Evolutionary conservation across 208 protist genomes (phyloP), one percentile per base, ranked within the genome.

Genomic region (Herpetomonas tarakana): DNA sequence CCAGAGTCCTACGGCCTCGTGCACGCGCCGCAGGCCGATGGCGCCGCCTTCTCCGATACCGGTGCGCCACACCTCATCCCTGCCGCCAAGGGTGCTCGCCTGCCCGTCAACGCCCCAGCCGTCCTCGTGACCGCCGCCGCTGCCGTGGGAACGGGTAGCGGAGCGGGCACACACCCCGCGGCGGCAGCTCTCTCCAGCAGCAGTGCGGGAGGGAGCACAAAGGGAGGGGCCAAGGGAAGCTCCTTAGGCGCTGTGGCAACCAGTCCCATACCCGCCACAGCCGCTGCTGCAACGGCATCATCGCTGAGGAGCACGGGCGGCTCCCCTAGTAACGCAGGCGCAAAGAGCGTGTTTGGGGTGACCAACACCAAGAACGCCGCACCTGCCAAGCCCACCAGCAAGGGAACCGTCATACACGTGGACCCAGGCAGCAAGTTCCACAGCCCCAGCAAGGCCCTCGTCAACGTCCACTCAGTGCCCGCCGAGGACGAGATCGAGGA

Each of bases 1-100:
- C 69, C 69, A 3, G 66, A 65, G 52, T 70, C 69, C 12, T 75
- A 75, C 60, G 73, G 73, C 16, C 63, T 79, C 7, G 66, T 79
- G 21, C 73, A 69, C 2, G 68, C 59, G 0, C 18, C 25, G 30
- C 30, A 49, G 16, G 6, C 44, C 19, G 44, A 18, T 22, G 44
- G 19, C 4, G 44, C 9, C 3, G 19, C 9, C 16, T 4, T 25
- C 24, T 24, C 24, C 18, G 24, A 11, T 4, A 55, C 38, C 0
- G 50, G 60, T 14, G 44, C 64, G 16, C 30, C 52, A 19, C 73
- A 71, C 45, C 61, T 79, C 2, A 58, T 60, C 2, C 62, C 73
- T 26, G 73, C 68, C 16, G 56, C 45, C 27, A 79, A 74, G 55
- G 73, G 73, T 2, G 52, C 73, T 16, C 63, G 72, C 11, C 67